phyloP scores from a whole-genome alignment of 768 basidiomycete species.

The Nevesoporus exiguus region DNA sequence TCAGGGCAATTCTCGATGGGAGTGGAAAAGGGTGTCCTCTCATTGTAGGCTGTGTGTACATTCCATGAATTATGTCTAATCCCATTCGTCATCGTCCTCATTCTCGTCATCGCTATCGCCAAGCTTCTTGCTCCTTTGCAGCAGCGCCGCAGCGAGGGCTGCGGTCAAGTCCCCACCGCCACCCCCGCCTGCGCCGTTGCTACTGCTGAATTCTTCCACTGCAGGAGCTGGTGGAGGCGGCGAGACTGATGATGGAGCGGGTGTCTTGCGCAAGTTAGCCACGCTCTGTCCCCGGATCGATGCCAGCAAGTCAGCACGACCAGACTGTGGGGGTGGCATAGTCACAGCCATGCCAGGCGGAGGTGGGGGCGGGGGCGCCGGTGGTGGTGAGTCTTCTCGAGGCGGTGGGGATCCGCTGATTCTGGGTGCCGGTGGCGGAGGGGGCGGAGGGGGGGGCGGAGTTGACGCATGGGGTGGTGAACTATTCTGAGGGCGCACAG shows the following conservation, averaged over 20 bases:
- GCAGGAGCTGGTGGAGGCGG: constrained; percentile 32
- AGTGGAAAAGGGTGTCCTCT: background rate
- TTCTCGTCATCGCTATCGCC: constrained; percentile 85
- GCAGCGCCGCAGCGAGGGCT: constrained; percentile 79
- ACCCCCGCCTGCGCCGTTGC: constrained; percentile 37
- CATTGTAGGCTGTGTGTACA: constrained; percentile 9
- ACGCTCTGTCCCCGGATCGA: constrained; percentile 83
- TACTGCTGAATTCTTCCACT: constrained; percentile 30
- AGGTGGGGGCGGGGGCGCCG: constrained; percentile 40
- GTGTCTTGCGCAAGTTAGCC: constrained; percentile 60
- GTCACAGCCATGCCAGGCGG: constrained; percentile 29
- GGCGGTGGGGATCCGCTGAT: constrained; percentile 30
- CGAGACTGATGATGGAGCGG: constrained; percentile 30
- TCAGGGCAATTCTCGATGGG: background rate
- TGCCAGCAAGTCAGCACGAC: constrained; percentile 63
- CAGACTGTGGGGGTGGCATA: constrained; percentile 50
- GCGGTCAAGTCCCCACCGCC: constrained; percentile 78
- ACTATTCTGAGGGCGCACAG: constrained; percentile 19
- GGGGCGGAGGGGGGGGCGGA: constrained; percentile 31
- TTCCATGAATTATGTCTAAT: constrained; percentile 23
- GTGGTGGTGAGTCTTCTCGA: constrained; percentile 29
- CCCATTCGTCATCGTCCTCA: constrained; percentile 69
- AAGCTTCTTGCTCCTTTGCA: constrained; percentile 80
- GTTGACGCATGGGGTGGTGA: constrained; percentile 35
- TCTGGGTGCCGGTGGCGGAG: constrained; percentile 30